These are phyloP conservation scores for Leccinum rimulosum DNA, from an alignment of 768 basidiomycete species.

Conservation along the genomic window DNA sequence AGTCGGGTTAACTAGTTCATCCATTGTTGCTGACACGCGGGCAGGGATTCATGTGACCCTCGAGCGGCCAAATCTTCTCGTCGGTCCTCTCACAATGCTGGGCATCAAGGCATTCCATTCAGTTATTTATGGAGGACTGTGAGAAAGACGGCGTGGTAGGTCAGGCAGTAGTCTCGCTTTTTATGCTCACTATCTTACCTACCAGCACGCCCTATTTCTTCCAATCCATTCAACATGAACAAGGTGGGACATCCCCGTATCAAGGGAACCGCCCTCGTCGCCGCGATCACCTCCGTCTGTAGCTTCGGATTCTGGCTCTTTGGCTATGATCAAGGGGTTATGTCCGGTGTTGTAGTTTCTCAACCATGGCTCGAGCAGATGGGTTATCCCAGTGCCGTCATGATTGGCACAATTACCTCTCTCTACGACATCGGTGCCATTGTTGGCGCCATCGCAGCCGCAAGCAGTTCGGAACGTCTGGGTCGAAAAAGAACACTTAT, in stretches of 20 bases:
- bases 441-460: conserved; percentile 13
- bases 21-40: background rate
- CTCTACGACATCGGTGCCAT: conserved; percentile 17
- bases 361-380: conserved; percentile 13
- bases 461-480: conserved; percentile 12
- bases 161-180: background rate
- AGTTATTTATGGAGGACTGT: background rate
- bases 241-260: conserved; percentile 11
- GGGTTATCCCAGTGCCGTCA: conserved; percentile 14
- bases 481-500: conserved; percentile 14
- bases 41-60: conserved; percentile 5
- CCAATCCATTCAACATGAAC: conserved; percentile 5
- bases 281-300: conserved; percentile 16
- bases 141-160: background rate
- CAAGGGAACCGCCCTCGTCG: conserved; percentile 9
- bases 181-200: background rate
- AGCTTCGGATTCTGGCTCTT: conserved; percentile 16
- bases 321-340: conserved; percentile 18
- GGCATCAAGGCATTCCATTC: background rate
- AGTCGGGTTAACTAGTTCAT: background rate
- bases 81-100: background rate
- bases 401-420: conserved; percentile 18
- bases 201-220: background rate
- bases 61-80: background rate
- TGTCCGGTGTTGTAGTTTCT: conserved; percentile 15